A percentile compares a stretch with the other conserved stretches of the same genome.
Evolutionary conservation across 2,329 filamentous ascomycete genomes (phyloP).

Genomic region (Aspergillus ustus): DNA sequence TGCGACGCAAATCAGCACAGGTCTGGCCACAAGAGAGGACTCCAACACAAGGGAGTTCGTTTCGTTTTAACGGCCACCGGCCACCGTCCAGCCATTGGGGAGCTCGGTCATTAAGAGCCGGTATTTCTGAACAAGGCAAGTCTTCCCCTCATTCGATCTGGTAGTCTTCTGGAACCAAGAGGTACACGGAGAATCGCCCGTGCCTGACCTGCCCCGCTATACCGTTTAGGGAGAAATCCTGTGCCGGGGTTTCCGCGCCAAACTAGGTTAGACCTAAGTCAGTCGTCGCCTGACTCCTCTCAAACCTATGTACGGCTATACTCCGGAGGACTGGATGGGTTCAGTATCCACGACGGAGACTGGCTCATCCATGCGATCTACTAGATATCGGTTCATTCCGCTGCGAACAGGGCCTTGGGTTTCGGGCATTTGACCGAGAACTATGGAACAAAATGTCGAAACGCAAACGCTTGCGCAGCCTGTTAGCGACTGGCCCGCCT

Average conservation of each 20-base stretch:
- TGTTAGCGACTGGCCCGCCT: not conserved
- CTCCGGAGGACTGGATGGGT: no score
- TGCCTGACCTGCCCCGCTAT: not conserved
- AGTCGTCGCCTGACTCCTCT: not conserved
- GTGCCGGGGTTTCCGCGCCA: constrained; percentile 7
- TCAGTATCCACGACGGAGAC: not conserved
- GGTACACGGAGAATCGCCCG: constrained; percentile 13
- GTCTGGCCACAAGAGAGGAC: not conserved
- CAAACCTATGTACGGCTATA: not conserved
- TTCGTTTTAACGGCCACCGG: constrained; percentile 15
- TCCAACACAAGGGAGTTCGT: constrained; percentile 6
- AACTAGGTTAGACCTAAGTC: constrained; percentile 4
- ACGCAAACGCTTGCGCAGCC: not conserved
- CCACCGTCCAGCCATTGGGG: constrained; percentile 6
- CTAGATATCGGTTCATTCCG: not conserved
- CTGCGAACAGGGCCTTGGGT: not conserved
- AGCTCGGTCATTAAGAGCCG: not conserved
- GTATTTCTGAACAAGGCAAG: not conserved
- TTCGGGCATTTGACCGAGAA: not conserved
- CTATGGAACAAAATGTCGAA: constrained; percentile 4
- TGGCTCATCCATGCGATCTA: not conserved
- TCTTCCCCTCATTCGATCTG: constrained; percentile 9
- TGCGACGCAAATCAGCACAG: not conserved
- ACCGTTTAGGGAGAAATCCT: constrained; percentile 2
- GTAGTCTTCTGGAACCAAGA: constrained; percentile 1